A percentile compares a stretch with the other conserved stretches of the same genome.
Evolutionary conservation across 176 grass and related monocot genomes (phyloP).

Genomic region (Neostapfia colusana): DNA sequence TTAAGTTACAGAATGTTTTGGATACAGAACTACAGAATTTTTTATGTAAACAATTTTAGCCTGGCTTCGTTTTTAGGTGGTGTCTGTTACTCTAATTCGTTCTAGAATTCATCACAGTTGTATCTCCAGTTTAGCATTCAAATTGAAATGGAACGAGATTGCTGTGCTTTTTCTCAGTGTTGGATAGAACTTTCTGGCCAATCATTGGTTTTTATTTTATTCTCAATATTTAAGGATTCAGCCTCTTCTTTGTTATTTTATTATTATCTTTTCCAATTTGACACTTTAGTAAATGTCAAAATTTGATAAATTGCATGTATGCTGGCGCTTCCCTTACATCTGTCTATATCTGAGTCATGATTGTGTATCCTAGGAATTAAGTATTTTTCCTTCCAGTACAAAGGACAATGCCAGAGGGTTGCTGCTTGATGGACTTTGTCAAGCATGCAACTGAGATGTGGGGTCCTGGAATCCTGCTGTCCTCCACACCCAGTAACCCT

Average conservation of each 20-base stretch:
- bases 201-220: constrained; percentile 5
- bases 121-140: constrained; percentile 5
- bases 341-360: constrained; percentile 43
- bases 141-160: not conserved
- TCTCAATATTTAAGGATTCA: not conserved
- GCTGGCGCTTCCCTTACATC: constrained; percentile 43
- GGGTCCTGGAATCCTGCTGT: constrained; percentile 12
- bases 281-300: constrained; percentile 36
- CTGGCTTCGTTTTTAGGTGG: not conserved
- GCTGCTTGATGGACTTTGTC: constrained; percentile 34
- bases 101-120: constrained; percentile 6
- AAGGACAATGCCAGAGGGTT: constrained; percentile 25
- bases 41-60: not conserved
- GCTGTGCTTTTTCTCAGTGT: not conserved
- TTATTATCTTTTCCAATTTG: not conserved
- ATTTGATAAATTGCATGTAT: constrained; percentile 35
- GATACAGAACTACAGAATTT: not conserved
- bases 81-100: constrained; percentile 6
- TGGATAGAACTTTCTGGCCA: not conserved
- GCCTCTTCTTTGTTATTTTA: constrained; percentile 10
- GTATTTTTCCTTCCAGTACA: constrained; percentile 44
- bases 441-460: constrained; percentile 36
- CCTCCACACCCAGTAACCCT: constrained; percentile 24
- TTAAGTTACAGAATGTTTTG: not conserved
- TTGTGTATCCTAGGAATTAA: constrained; percentile 44